phyloP scores from a whole-genome alignment of 495 filamentous ascomycete species.

The Halenospora varia region DNA sequence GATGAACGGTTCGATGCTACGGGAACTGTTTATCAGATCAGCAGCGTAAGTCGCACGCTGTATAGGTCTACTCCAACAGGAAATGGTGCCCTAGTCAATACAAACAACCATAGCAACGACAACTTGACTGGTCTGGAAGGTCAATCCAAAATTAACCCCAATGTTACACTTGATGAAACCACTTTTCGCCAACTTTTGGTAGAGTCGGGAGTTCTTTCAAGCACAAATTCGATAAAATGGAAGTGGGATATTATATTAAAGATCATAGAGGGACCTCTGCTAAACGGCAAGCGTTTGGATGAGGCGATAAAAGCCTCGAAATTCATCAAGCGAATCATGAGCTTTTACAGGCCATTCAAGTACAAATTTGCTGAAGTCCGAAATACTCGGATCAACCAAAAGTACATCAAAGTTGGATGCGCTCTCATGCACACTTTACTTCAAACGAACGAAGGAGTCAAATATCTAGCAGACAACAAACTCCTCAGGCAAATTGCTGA shows the following conservation, averaged over 20 bases:
- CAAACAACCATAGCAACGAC: constrained; percentile 35
- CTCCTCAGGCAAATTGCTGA: constrained; percentile 89
- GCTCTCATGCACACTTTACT: constrained; percentile 81
- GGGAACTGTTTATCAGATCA: constrained; percentile 91
- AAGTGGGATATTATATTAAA: constrained; percentile 90
- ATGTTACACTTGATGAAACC: constrained; percentile 77
- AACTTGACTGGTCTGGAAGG: constrained; percentile 44
- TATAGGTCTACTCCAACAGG: constrained; percentile 65
- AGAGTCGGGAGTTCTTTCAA: constrained; percentile 81
- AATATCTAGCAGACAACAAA: constrained; percentile 87
- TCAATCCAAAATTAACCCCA: constrained; percentile 65
- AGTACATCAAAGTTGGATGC: constrained; percentile 87
- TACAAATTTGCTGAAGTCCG: constrained; percentile 83
- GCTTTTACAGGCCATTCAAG: constrained; percentile 96
- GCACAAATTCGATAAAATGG: constrained; percentile 89
- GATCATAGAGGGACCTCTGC: constrained; percentile 88
- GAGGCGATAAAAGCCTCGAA: constrained; percentile 94
- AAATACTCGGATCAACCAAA: constrained; percentile 88
- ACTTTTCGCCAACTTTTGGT: constrained; percentile 81
- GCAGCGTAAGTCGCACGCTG: constrained; percentile 91
- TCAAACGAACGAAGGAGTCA: constrained; percentile 75
- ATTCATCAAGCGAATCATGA: constrained; percentile 89
- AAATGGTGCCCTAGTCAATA: constrained; percentile 32
- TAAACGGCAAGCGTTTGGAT: constrained; percentile 87
- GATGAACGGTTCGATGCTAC: constrained; percentile 76